These are phyloP conservation scores for Choricystis sp. DNA, from an alignment of 139 green algal genomes.

Conservation along the genomic window DNA sequence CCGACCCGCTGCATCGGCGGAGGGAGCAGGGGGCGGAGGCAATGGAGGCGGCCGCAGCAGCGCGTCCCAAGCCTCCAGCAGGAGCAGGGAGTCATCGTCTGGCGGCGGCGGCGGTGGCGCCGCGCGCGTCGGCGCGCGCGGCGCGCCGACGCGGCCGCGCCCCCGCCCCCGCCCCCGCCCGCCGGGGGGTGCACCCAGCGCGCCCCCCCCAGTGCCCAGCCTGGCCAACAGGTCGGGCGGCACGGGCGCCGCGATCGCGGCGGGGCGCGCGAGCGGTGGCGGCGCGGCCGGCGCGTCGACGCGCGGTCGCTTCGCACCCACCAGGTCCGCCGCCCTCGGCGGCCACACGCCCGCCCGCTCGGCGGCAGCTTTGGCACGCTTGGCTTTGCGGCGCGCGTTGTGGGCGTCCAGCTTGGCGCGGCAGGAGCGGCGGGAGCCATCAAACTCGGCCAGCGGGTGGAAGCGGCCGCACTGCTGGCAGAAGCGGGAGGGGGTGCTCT, in stretches of 20 bases:
- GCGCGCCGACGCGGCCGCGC: too few species aligned
- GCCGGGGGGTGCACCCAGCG: not conserved
- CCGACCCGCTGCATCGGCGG: too few species aligned
- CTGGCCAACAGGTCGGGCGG: not conserved
- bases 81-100: not conserved
- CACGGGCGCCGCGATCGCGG: too few species aligned
- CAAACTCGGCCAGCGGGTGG: constrained; percentile 27
- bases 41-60: not conserved
- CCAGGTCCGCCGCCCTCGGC: not conserved
- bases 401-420: constrained; percentile 6
- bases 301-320: too few species aligned
- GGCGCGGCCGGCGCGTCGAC: too few species aligned
- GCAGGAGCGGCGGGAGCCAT: constrained; percentile 9
- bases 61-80: not conserved
- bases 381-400: constrained; percentile 2
- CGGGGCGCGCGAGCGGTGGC: too few species aligned
- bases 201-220: too few species aligned
- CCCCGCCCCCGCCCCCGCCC: too few species aligned
- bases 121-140: too few species aligned
- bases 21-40: too few species aligned
- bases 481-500: constrained; percentile 36
- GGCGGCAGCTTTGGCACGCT: not conserved
- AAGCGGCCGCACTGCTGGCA: constrained; percentile 42
- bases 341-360: too few species aligned
- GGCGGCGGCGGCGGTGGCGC: too few species aligned